A percentile compares a stretch with the other conserved stretches of the same genome.
Evolutionary conservation across 225 moss, liverwort and hornwort genomes (phyloP).

Genomic region (Bryoerythrophyllum caledonicum): DNA sequence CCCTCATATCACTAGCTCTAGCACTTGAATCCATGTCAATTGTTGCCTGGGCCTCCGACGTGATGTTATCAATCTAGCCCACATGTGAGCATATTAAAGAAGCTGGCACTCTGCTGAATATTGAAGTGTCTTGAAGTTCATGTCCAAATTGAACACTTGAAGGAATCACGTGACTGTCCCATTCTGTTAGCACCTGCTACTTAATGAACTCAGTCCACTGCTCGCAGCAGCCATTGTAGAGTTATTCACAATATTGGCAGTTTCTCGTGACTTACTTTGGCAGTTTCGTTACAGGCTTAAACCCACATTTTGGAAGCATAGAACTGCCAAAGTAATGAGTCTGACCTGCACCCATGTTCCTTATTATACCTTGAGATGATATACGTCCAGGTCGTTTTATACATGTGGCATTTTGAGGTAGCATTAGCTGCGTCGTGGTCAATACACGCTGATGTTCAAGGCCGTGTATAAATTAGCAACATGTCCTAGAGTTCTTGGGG

Average conservation of each 20-base stretch:
- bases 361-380: not conserved
- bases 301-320: too few relatives aligned
- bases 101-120: not conserved
- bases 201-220: conserved; percentile 9
- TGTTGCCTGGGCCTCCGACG: not conserved
- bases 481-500: not conserved
- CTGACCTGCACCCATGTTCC: too few relatives aligned
- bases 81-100: not conserved
- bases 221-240: not conserved
- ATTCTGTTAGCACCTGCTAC: conserved; percentile 7
- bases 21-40: not conserved
- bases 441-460: not conserved
- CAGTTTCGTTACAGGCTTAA: too few relatives aligned
- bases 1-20: not conserved
- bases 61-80: not conserved
- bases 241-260: too few relatives aligned
- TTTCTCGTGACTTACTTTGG: too few relatives aligned
- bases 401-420: not conserved
- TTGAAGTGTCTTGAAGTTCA: conserved; percentile 1
- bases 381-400: not conserved
- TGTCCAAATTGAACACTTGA: not conserved
- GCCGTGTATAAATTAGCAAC: too few relatives aligned
- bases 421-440: not conserved
- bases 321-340: too few relatives aligned
- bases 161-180: conserved; percentile 10